These are phyloP conservation scores for Coemansia reversa DNA, from an alignment of 192 early-diverging fungal genomes.

Conservation along the genomic window DNA sequence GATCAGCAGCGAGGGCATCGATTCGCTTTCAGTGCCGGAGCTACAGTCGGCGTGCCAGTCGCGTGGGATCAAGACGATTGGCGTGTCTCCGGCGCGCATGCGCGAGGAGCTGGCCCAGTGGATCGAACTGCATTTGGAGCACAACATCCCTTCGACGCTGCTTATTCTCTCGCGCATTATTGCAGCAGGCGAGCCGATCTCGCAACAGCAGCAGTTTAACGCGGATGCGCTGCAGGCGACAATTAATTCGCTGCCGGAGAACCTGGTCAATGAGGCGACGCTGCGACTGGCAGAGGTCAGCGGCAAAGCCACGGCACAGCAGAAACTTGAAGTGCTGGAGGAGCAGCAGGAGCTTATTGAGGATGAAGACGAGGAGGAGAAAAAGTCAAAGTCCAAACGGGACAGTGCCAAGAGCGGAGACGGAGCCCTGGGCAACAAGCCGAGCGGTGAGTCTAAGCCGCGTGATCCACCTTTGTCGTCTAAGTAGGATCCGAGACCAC, in stretches of 20 bases:
- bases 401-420: constrained; percentile 19
- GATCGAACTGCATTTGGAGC: constrained; percentile 90
- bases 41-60: constrained; percentile 82
- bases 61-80: constrained; percentile 86
- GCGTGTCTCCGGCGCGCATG: constrained; percentile 87
- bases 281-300: constrained; percentile 84
- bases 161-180: constrained; percentile 91
- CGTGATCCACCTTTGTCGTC: background rate
- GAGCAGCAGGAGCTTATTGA: constrained; percentile 97
- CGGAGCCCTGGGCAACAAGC: background rate
- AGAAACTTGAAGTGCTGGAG: constrained; percentile 89
- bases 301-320: constrained; percentile 87
- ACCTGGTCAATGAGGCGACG: constrained; percentile 84
- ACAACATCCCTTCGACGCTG: constrained; percentile 88
- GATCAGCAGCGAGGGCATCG: constrained; percentile 83
- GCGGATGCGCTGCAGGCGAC: constrained; percentile 91
- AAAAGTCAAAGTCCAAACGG: constrained; percentile 58
- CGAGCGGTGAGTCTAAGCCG: background rate
- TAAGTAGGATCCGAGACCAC: too few relatives aligned
- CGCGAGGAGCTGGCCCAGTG: constrained; percentile 87
- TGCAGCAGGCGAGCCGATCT: constrained; percentile 69
- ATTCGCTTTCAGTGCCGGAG: constrained; percentile 84
- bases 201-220: constrained; percentile 71
- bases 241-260: constrained; percentile 85
- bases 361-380: constrained; percentile 89